phyloP scores from a whole-genome alignment of 78 protist genomes.

The Dictyostelium firmibasis region DNA sequence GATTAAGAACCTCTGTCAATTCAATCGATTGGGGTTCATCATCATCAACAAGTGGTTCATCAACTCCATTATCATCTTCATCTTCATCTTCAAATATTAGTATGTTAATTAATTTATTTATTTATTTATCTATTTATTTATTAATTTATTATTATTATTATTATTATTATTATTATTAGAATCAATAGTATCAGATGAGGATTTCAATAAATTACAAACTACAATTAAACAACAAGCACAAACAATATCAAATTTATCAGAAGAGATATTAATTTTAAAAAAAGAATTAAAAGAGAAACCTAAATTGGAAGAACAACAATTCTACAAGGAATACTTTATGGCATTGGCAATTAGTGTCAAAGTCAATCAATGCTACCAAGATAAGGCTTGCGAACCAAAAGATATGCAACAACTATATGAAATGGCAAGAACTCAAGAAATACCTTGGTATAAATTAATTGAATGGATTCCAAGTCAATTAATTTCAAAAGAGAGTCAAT shows the following conservation, averaged over 20 bases:
- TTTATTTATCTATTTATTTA: too few species aligned
- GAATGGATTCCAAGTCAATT: slow-evolving; percentile 69
- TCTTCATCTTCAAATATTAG: background rate
- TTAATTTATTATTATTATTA: background rate
- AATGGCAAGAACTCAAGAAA: slow-evolving; percentile 23
- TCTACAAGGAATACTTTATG: slow-evolving; percentile 53
- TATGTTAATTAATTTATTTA: background rate
- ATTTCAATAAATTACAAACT: background rate
- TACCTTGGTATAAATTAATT: slow-evolving; percentile 46
- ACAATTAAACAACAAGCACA: slow-evolving; percentile 20
- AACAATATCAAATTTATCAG: slow-evolving; percentile 14
- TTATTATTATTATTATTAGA: background rate
- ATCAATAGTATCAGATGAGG: slow-evolving; percentile 4
- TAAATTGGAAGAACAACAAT: slow-evolving; percentile 47
- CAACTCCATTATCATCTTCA: background rate
- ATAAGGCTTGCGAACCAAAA: slow-evolving; percentile 39
- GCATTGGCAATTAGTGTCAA: slow-evolving; percentile 42
- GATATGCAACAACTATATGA: slow-evolving; percentile 32
- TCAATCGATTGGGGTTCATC: slow-evolving; percentile 66
- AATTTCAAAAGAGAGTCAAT: background rate
- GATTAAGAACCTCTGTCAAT: slow-evolving; percentile 30
- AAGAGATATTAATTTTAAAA: slow-evolving; percentile 15
- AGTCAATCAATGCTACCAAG: slow-evolving; percentile 35
- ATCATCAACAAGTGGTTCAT: background rate
- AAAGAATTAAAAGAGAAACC: slow-evolving; percentile 8